Evolutionary conservation across 306 rosid genomes (phyloP), one percentile per base, ranked within the genome.

Genomic region (Cotoneaster glaucophyllus): DNA sequence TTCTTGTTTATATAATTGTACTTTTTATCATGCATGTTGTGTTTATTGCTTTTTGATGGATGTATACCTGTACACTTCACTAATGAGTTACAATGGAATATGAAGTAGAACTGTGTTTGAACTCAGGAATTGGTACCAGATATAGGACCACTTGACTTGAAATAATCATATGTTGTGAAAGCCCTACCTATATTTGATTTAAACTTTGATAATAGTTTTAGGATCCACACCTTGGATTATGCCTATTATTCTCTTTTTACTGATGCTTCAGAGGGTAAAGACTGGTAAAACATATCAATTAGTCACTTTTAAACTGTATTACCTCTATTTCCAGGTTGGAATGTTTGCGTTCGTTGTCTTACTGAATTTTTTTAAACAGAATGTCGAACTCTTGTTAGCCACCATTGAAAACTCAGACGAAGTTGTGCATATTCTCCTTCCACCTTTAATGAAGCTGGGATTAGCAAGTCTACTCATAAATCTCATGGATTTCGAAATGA

Each of bases 381-480:
- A 87, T 83, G 84, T 82, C 4, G 95, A 90, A 59, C 84, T 94
- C 70, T 84, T 89, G 80, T 85, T 90, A 79, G 96, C 90, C 67
- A 77, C 92, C 68, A 77, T 85, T 48, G 98, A 92, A 85, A 87
- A 93, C 83, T 83, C 66, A 61, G 89, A 77, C 66, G 85, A 79
- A 80, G 86, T 87, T 68, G 74, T 79, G 78, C 86, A 84, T 69
- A 70, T 80, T 78, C 93, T 95, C 79, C 85, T 90, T 72, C 88
- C 89, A 29, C 82, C 87, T 70, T 63, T 92, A 81, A 86, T 88
- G 93, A 89, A 85, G 87, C 88, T 90, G 86, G 96, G 98, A 77
- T 86, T 92, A 77, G 72, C 92, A 74, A 90, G 81, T 83, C 66
- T 85, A 78, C 78, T 95, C 86, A 79, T 86, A 76, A 87, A 56